Base-by-base conservation (phyloP, 495 filamentous ascomycete species). In the Tuber melanosporum region DNA sequence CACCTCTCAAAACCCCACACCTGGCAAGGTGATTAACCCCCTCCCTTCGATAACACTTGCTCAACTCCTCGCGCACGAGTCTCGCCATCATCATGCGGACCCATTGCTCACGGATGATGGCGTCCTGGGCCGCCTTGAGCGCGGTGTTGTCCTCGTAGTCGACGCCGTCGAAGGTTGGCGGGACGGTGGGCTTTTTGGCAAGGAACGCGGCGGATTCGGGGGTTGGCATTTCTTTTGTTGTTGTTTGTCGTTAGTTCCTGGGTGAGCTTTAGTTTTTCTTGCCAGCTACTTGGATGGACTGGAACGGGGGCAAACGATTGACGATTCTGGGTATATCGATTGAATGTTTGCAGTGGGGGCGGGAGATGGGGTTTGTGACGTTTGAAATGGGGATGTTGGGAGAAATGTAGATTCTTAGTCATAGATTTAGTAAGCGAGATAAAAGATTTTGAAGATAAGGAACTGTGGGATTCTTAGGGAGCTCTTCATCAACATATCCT, bases 11-110 rank as follows among this genome's bases (percentile, higher is more conserved):
- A 83, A 87, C 86, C 82, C 93, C 94, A 85, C 95, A 99, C 87
- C 98, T 99, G 89, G 97, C 95, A 80, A 98, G 85, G 85, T 99
- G 95, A 85, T 98, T 98, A 75, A 97, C 93, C 7, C 95, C 95
- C 86, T 99, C 94, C 75, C 91, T 88, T 83, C 89, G 89, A 87
- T 99, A 99, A 86, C 95, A 99, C 88, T 97, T 97, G 81, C 93
- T 90, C 86, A 99, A 85, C 87, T 99, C 96, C 86, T 98, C 93
- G 57, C 94, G 88, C 47, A 98, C 93, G 73, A 99, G 87, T 76
- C 95, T 88, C 32, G 93, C 92, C 95, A 98, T 98, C 95, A 99
- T 99, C 81, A 90, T 91, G 84, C 90, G 90, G 43, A 99, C 94
- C 96, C 96, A 99, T 86, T 99, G 95, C 86, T 99, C 95, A 62